These are phyloP conservation scores for Fomitiporia mediterranea DNA, from an alignment of 1,284 basidiomycete genomes.

Conservation along the genomic window DNA sequence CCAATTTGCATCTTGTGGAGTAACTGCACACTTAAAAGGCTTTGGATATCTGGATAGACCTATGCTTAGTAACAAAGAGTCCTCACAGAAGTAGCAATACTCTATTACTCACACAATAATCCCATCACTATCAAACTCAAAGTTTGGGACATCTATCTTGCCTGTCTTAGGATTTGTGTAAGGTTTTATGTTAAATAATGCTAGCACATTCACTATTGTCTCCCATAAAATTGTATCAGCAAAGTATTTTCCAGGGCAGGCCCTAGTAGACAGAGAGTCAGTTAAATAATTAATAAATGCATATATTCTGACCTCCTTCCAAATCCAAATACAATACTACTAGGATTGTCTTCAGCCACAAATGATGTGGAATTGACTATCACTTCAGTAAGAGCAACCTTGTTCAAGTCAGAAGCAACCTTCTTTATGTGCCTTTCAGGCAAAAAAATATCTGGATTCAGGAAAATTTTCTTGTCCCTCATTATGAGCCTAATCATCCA, in stretches of 20 bases:
- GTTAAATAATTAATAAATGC: not conserved
- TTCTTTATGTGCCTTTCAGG: constrained; percentile 3
- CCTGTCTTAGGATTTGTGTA: constrained; percentile 5
- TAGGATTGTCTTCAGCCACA: not conserved
- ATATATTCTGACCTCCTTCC: not conserved
- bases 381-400: too few relatives aligned
- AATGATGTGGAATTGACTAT: too few relatives aligned
- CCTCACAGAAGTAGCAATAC: too few relatives aligned
- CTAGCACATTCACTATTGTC: constrained; percentile 12
- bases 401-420: not conserved
- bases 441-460: constrained; percentile 5
- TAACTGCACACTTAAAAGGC: constrained; percentile 8
- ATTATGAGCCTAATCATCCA: constrained; percentile 12
- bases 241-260: constrained; percentile 11
- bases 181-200: constrained; percentile 14
- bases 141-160: not conserved
- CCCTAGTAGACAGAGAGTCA: not conserved
- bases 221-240: constrained; percentile 16
- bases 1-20: constrained; percentile 4
- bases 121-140: constrained; percentile 1
- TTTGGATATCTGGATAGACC: not conserved
- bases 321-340: not conserved
- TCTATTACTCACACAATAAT: not conserved
- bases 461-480: constrained; percentile 11
- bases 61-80: not conserved